phyloP scores from a whole-genome alignment of 306 rosid species.

The Cercis canadensis region DNA sequence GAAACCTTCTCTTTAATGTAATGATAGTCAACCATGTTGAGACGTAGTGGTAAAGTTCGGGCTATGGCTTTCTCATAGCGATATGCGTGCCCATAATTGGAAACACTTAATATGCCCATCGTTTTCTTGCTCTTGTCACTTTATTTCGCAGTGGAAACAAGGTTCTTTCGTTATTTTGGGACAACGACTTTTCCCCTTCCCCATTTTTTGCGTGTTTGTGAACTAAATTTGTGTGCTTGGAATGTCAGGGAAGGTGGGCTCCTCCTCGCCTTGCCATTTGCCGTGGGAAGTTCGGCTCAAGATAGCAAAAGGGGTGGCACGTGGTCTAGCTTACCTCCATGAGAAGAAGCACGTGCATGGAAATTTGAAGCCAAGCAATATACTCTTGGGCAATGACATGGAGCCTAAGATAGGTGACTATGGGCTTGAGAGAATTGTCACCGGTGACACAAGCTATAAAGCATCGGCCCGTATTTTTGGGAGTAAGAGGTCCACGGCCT shows the following conservation, averaged over 20 bases:
- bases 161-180: too few species aligned
- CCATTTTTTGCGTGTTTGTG: too few species aligned
- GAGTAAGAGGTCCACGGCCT: constrained; percentile 56
- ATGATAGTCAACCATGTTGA: constrained; percentile 37
- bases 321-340: constrained; percentile 65
- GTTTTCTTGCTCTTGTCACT: constrained; percentile 3
- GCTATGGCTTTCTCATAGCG: neutral
- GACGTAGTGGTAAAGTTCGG: too few species aligned
- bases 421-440: constrained; percentile 52
- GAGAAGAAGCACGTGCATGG: constrained; percentile 74
- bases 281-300: constrained; percentile 66
- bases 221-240: neutral
- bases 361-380: constrained; percentile 63
- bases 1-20: constrained; percentile 25
- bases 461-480: constrained; percentile 57
- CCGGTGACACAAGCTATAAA: constrained; percentile 48
- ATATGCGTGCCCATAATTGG: neutral
- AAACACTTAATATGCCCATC: neutral
- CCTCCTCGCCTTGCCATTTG: constrained; percentile 71
- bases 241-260: constrained; percentile 59
- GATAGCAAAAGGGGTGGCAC: constrained; percentile 68
- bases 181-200: too few species aligned
- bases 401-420: constrained; percentile 64
- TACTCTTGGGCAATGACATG: constrained; percentile 53
- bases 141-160: neutral